phyloP scores from a whole-genome alignment of 495 filamentous ascomycete species.

The Penicillium ochrochloron region DNA sequence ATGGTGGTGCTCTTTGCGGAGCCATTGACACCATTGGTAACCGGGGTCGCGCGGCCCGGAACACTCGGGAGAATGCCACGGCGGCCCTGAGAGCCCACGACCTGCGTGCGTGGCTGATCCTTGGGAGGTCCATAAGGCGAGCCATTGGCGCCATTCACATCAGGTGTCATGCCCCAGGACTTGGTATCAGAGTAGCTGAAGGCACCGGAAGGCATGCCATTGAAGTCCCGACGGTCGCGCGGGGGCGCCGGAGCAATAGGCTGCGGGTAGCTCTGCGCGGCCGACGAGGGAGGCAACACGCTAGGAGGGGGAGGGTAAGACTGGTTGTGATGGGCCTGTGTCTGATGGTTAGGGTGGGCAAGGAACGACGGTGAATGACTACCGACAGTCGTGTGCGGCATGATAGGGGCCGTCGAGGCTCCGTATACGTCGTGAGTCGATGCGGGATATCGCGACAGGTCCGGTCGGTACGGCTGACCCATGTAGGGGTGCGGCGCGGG shows the following conservation, averaged over 20 bases:
- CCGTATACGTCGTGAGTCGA: slow-evolving; percentile 65
- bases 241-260: slow-evolving; percentile 73
- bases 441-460: slow-evolving; percentile 64
- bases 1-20: slow-evolving; percentile 77
- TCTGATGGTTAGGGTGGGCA: slow-evolving; percentile 56
- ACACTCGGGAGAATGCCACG: slow-evolving; percentile 89
- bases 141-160: slow-evolving; percentile 48
- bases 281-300: slow-evolving; percentile 68
- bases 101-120: slow-evolving; percentile 75
- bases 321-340: slow-evolving; percentile 58
- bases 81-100: slow-evolving; percentile 89
- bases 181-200: slow-evolving; percentile 55
- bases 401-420: slow-evolving; percentile 50
- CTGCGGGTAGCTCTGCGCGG: slow-evolving; percentile 69
- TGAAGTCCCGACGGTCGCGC: slow-evolving; percentile 57
- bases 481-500: slow-evolving; percentile 60
- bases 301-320: slow-evolving; percentile 64
- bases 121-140: slow-evolving; percentile 43
- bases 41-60: slow-evolving; percentile 73
- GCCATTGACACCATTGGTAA: slow-evolving; percentile 59
- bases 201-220: slow-evolving; percentile 67
- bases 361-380: slow-evolving; percentile 59
- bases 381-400: slow-evolving; percentile 61
- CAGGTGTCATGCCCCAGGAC: slow-evolving; percentile 45
- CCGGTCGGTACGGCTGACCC: slow-evolving; percentile 62